A percentile compares a stretch with the other conserved stretches of the same genome.
These are phyloP conservation scores for Wickerhamomyces bovis DNA, from an alignment of 805 yeast species.

Conservation along the genomic window DNA sequence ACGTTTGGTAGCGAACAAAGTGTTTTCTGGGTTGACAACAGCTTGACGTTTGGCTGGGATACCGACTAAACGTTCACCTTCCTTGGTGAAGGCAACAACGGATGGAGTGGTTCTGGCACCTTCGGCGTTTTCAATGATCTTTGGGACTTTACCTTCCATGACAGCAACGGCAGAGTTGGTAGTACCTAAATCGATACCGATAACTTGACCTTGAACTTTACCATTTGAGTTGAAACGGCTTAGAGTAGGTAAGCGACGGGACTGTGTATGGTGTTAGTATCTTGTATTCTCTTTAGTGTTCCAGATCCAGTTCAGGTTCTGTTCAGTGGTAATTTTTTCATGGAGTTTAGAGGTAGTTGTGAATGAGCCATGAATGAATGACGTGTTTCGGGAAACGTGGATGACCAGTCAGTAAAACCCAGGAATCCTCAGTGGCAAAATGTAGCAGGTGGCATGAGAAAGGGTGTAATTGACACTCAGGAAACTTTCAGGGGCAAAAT, in stretches of 20 bases:
- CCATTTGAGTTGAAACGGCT: conserved; percentile 43
- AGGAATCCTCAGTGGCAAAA: background rate
- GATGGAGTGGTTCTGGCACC: conserved; percentile 58
- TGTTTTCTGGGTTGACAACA: conserved; percentile 68
- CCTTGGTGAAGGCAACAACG: conserved; percentile 61
- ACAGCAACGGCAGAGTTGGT: conserved; percentile 84
- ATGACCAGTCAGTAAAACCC: background rate
- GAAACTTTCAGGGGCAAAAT: background rate
- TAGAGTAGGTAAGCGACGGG: conserved; percentile 25
- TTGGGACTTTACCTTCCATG: conserved; percentile 41
- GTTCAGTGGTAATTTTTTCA: too few species aligned
- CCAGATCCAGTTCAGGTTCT: background rate
- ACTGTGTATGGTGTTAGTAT: conserved; percentile 15
- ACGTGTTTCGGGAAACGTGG: background rate
- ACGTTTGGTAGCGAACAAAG: conserved; percentile 79
- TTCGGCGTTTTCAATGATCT: conserved; percentile 72
- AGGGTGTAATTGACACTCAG: background rate
- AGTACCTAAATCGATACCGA: conserved; percentile 83
- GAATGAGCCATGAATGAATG: background rate
- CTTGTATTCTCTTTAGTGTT: background rate
- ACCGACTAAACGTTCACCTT: conserved; percentile 53
- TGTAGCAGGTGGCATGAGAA: background rate
- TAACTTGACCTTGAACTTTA: conserved; percentile 45
- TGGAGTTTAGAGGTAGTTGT: background rate
- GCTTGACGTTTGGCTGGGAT: conserved; percentile 77